These are phyloP conservation scores for Microcyclosporella mali DNA, from an alignment of 2,329 filamentous ascomycete species.

Conservation along the genomic window DNA sequence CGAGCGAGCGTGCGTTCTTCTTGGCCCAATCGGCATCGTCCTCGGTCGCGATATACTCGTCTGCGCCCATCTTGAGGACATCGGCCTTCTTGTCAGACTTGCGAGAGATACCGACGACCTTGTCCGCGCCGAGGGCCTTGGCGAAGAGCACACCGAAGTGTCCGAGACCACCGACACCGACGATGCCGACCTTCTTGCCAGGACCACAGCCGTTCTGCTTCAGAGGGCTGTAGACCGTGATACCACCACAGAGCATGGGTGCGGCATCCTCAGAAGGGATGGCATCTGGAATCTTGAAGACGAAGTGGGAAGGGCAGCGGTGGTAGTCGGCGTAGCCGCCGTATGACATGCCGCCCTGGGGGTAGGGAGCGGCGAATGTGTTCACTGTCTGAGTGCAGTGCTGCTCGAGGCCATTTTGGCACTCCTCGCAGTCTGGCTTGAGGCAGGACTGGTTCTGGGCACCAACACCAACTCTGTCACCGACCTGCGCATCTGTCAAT, in stretches of 20 bases:
- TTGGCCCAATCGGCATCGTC: slow-evolving; percentile 56
- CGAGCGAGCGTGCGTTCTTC: slow-evolving; percentile 47
- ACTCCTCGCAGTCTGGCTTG: slow-evolving; percentile 46
- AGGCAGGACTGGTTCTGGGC: slow-evolving; percentile 45
- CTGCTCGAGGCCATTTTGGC: slow-evolving; percentile 35
- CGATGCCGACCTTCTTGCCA: slow-evolving; percentile 64
- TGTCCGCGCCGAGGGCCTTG: slow-evolving; percentile 62
- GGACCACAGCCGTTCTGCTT: slow-evolving; percentile 61
- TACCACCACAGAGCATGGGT: slow-evolving; percentile 70
- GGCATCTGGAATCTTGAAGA: slow-evolving; percentile 49
- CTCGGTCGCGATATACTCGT: slow-evolving; percentile 51
- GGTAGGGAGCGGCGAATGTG: slow-evolving; percentile 30
- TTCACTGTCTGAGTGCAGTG: slow-evolving; percentile 26
- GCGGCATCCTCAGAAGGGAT: slow-evolving; percentile 50
- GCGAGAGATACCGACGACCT: slow-evolving; percentile 59
- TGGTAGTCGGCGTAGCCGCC: slow-evolving; percentile 57
- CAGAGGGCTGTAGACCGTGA: slow-evolving; percentile 67
- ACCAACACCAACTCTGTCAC: slow-evolving; percentile 45
- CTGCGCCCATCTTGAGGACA: slow-evolving; percentile 57
- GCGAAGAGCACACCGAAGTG: slow-evolving; percentile 69
- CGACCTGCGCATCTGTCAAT: slow-evolving; percentile 8
- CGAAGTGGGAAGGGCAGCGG: slow-evolving; percentile 49
- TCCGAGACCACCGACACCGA: slow-evolving; percentile 62
- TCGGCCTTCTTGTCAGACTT: slow-evolving; percentile 54
- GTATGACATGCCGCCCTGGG: slow-evolving; percentile 45